Base-by-base conservation (phyloP, 768 basidiomycete species). In the Termitomyces sp. region DNA sequence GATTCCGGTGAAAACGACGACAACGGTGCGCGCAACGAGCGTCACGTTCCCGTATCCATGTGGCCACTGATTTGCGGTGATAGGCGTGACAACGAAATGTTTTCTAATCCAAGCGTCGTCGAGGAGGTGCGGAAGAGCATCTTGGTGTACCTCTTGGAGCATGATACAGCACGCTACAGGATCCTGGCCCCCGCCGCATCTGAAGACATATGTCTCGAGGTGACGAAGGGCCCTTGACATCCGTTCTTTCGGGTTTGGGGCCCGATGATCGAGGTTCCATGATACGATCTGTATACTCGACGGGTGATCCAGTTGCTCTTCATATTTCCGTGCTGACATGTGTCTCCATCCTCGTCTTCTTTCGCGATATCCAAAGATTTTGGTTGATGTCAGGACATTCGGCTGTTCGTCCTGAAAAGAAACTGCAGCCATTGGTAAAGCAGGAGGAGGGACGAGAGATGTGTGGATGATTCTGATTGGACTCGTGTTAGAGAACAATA, bases 31-130 rank as follows among this genome's bases (percentile, higher is more conserved):
- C 60, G 86, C 78, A 40, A 90, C 75, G 23, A 91, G 78, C 37
- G 87, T 90, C 48, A 88, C 81, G 56, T 78, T 84, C n/a, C 89
- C 89, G 64, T 87, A 89, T 12, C 76, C 73, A 1, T 60, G 58
- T 1, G 79, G 80, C 87, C 87, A 91, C 41, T 82, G 78, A 8
- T 74, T 71, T 8, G 72, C 61, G 26, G 76, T 75, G 26, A 76
- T 73, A 0, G 89, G 89, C 12, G 80, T 75, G 47, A 90, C 71
- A 47, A 75, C 65, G 65, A 88, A 90, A 67, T 80, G 74, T 40
- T 69, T 71, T 53, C 78, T 78, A 48, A 91, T 76, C 89, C 89
- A 91, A 48, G 73, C 69, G 68, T 85, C 73, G 21, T 70, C 70
- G 48, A 85, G 74, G 45, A 91, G 71, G 42, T 70, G 67, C 1